phyloP scores from a whole-genome alignment of 208 protist species.

The Acanthamoeba polyphaga region DNA sequence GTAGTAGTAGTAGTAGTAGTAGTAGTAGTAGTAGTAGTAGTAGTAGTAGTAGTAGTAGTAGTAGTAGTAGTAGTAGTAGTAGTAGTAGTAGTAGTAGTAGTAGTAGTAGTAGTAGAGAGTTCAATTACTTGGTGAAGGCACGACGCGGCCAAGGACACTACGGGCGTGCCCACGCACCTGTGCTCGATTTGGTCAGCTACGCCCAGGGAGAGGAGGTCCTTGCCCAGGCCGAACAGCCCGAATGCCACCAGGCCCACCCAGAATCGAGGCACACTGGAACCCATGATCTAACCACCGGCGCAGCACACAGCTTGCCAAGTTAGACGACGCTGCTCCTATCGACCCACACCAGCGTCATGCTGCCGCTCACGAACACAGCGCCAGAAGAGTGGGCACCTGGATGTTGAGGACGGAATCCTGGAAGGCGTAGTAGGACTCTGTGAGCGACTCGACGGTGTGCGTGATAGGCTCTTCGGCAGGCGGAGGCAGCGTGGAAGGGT shows the following conservation, averaged over 20 bases:
- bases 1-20: too few relatives aligned
- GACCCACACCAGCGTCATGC: neutral
- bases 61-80: too few relatives aligned
- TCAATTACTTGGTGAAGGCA: neutral
- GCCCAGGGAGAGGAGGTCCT: neutral
- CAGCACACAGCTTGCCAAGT: neutral
- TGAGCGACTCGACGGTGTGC: slow-evolving; percentile 53
- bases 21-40: too few relatives aligned
- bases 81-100: too few relatives aligned
- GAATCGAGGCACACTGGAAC: slow-evolving; percentile 1
- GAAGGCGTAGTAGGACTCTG: slow-evolving; percentile 51
- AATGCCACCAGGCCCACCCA: slow-evolving; percentile 63
- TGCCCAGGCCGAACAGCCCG: neutral
- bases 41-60: too few relatives aligned
- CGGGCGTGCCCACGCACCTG: neutral
- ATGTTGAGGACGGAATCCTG: slow-evolving; percentile 43
- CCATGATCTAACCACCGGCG: neutral
- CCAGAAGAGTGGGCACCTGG: neutral
- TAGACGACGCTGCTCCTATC: neutral
- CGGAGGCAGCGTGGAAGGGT: neutral
- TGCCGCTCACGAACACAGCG: neutral
- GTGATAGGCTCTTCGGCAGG: neutral
- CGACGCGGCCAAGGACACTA: too few relatives aligned
- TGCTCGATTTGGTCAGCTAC: neutral
- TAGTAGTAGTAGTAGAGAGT: neutral